Evolutionary conservation across 257 asterid species (phyloP), one percentile per base, ranked within the genome.

Genomic region (Solanum boliviense): DNA sequence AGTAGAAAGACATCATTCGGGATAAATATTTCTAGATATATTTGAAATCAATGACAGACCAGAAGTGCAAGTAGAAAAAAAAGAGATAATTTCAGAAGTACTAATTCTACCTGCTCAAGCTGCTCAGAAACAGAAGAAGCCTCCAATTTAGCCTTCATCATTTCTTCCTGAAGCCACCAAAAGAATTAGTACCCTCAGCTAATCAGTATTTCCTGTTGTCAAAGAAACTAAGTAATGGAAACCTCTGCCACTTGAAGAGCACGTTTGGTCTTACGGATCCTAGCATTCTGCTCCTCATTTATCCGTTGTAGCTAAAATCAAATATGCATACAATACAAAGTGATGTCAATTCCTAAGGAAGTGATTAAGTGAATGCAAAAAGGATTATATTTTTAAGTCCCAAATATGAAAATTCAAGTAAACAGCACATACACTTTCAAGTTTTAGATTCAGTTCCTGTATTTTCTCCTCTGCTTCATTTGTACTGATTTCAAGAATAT

Each of bases 181-280:
- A 31, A 83, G 84, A 39, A 56, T 91, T 78, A 90, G 87, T 70
- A 62, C 35, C 58, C 86, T 79, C 87, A 84, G 3, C 58, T 13
- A 41, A 65, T 70, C 25, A 73, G 88, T 13, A 60, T 82, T 56
- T 75, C 72, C 84, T 48, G 76, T 31, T 21, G 9, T 35, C 39
- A 52, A 71, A 65, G 48, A 87, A 84, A 78, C 27, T 46, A 20
- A 56, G n/a, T 79, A 85, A 60, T 73, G 67, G 52, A 39, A 72
- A 92, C 95, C 95, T 93, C 94, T 18, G 93, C 93, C 65, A 87
- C 91, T 92, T 86, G 88, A 38, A 93, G 92, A 71, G 93, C 92
- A 38, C 68, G 91, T 84, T 88, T 92, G 68, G 92, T 84, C 31
- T 91, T 90, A 79, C 25, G 89, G 74, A 93, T 92, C 87, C 81